These are phyloP conservation scores for Ganoderma leucocontextum DNA, from an alignment of 1,284 basidiomycete genomes.

Conservation along the genomic window DNA sequence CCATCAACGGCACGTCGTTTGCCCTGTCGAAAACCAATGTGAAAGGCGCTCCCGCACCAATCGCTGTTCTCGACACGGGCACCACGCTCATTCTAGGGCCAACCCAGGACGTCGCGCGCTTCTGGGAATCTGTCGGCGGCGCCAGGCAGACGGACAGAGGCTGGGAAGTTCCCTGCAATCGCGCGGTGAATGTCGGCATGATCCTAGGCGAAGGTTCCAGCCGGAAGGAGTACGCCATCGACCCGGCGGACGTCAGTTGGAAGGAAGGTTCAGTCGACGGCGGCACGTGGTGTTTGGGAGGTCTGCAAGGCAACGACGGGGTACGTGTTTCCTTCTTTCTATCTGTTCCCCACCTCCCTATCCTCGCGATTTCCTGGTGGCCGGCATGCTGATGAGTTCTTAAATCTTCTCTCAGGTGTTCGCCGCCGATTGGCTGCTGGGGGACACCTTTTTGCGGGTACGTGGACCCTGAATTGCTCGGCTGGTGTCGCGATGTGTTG, in stretches of 20 bases:
- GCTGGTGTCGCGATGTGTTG: constrained; percentile 7
- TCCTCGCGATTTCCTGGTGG: constrained; percentile 3
- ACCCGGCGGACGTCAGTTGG: constrained; percentile 65
- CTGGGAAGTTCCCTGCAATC: constrained; percentile 63
- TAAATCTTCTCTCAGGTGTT: constrained; percentile 49
- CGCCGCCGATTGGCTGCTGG: constrained; percentile 70
- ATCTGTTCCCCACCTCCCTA: background rate
- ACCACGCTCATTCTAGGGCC: constrained; percentile 67
- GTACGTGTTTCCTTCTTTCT: constrained; percentile 41
- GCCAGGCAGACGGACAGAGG: constrained; percentile 50
- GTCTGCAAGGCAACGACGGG: constrained; percentile 62
- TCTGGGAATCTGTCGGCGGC: constrained; percentile 56
- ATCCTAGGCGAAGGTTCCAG: constrained; percentile 52
- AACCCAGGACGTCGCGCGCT: constrained; percentile 54
- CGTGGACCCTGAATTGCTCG: constrained; percentile 29
- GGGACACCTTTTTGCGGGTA: constrained; percentile 64
- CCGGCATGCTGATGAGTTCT: constrained; percentile 14
- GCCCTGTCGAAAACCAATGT: constrained; percentile 58
- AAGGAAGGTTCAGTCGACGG: constrained; percentile 44
- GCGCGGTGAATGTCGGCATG: constrained; percentile 54
- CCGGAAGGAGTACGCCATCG: constrained; percentile 52
- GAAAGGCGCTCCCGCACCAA: constrained; percentile 49
- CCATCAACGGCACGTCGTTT: constrained; percentile 49
- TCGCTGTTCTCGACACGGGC: constrained; percentile 66
- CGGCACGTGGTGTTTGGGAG: constrained; percentile 64